Conservation (phyloP, 2,329 filamentous ascomycete genomes). For the Fusarium sp. region DNA sequence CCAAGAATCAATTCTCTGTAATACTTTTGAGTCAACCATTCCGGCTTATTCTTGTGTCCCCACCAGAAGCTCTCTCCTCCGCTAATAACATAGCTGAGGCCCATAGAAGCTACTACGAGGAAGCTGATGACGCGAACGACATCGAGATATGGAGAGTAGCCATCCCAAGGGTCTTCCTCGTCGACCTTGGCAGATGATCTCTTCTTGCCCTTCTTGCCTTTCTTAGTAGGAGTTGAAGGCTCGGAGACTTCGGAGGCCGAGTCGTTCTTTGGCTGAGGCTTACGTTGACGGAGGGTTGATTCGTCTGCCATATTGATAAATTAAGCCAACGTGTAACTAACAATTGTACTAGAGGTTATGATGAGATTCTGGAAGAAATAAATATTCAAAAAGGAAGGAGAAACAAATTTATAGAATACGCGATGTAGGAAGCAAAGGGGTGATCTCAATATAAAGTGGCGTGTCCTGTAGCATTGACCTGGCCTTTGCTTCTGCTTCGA, state of each 20-base stretch:
- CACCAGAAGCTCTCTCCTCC: constrained; percentile 76
- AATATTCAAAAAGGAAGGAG: not conserved
- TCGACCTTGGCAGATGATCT: constrained; percentile 40
- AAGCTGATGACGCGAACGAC: constrained; percentile 76
- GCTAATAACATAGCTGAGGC: constrained; percentile 81
- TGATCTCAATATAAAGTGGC: constrained; percentile 33
- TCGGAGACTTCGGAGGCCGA: constrained; percentile 33
- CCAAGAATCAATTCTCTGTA: constrained; percentile 60
- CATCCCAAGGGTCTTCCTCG: constrained; percentile 64
- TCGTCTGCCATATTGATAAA: constrained; percentile 53
- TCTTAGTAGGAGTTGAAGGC: constrained; percentile 44
- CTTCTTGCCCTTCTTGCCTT: constrained; percentile 32
- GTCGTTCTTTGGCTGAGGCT: constrained; percentile 48
- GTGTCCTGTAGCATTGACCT: constrained; percentile 30
- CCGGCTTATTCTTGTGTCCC: constrained; percentile 69
- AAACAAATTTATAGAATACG: constrained; percentile 15
- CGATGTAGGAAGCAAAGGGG: constrained; percentile 11
- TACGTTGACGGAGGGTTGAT: constrained; percentile 59
- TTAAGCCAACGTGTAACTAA: not conserved
- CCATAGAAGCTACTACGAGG: constrained; percentile 72
- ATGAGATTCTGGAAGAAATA: not conserved
- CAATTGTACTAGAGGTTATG: not conserved
- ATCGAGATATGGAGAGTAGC: constrained; percentile 68
- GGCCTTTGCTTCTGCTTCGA: constrained; percentile 33
- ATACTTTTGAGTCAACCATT: constrained; percentile 69